These are phyloP conservation scores for Calycina herbarum DNA, from an alignment of 2,329 filamentous ascomycete species.

Conservation along the genomic window DNA sequence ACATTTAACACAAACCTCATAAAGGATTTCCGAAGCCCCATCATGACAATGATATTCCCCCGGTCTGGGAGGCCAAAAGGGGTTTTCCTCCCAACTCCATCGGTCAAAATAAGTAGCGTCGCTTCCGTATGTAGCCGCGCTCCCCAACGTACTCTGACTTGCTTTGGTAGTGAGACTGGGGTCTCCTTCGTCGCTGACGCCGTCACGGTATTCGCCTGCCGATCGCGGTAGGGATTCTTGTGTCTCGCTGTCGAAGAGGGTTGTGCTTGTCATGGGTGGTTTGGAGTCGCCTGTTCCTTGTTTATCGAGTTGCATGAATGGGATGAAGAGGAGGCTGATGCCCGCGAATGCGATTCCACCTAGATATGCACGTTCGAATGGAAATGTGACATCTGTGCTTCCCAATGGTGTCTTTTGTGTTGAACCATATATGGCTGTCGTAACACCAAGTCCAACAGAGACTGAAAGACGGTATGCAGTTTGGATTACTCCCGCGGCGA, in stretches of 20 bases:
- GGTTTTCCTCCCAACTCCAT: constrained; percentile 29
- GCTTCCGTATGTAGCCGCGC: constrained; percentile 15
- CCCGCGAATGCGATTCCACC: constrained; percentile 47
- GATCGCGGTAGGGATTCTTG: constrained; percentile 9
- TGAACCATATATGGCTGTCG: constrained; percentile 55
- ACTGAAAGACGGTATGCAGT: constrained; percentile 51
- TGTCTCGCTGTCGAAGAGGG: neutral
- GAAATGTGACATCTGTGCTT: constrained; percentile 48
- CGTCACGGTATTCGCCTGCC: constrained; percentile 16
- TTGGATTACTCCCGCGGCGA: constrained; percentile 68
- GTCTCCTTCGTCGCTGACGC: neutral
- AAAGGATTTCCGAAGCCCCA: constrained; percentile 13
- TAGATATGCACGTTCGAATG: constrained; percentile 54
- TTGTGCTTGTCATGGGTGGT: neutral
- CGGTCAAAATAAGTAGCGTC: constrained; percentile 22
- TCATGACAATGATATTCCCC: neutral
- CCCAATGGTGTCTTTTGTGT: constrained; percentile 13
- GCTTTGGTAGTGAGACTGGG: constrained; percentile 11
- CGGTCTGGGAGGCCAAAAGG: constrained; percentile 8
- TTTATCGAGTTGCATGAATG: constrained; percentile 49
- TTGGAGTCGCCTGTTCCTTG: neutral
- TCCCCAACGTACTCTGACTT: constrained; percentile 16
- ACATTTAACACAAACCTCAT: constrained; percentile 26
- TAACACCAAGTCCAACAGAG: constrained; percentile 60
- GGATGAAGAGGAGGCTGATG: constrained; percentile 47